Base-by-base conservation (phyloP, 345 rosid genomes). In the Rhizophora mangle region DNA sequence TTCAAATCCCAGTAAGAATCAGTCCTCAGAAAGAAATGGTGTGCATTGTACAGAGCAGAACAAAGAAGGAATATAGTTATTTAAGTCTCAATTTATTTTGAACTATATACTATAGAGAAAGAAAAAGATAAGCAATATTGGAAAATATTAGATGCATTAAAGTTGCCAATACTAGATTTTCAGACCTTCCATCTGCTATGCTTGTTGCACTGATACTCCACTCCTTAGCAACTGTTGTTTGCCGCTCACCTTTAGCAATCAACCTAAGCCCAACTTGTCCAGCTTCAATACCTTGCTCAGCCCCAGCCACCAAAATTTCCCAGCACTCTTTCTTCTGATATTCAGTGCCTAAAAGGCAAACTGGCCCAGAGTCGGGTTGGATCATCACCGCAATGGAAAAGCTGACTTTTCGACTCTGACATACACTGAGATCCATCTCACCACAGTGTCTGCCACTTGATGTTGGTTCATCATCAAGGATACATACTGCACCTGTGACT, bases 231-330 rank as follows among this genome's bases (percentile, higher is more conserved):
- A 89, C 87, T 37, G 96, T 88, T 60, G 96, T 83, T 81, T 92
- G 98, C 76, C 90, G 83, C 72, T 90, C 99, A 63, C 98, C 96
- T 81, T 92, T 96, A 64, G 96, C 86, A 54, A 96, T 90, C 84
- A 89, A 83, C 67, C 97, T 84, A 73, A 96, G 90, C 72, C 98
- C 98, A 71, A 96, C 98, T 79, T 92, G 99, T 71, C 99, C 99
- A 75, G 99, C 99, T 79, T 96, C 99, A 67, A 96, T 85, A 75
- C 99, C 99, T 90, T 96, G 99, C 79, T 96, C 99, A 34, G 98
- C 87, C 74, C 99, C 99, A 78, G 98, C 98, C 74, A 96, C 98
- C 64, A 96, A 83, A 84, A 96, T 87, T 86, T 96, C 99, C 99
- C 91, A 96, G 85, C 99, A 96, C 54, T 78, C 86, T 74, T 82